These are phyloP conservation scores for Dactylis glomerata DNA, from an alignment of 176 grass and related monocot genomes.

Conservation along the genomic window DNA sequence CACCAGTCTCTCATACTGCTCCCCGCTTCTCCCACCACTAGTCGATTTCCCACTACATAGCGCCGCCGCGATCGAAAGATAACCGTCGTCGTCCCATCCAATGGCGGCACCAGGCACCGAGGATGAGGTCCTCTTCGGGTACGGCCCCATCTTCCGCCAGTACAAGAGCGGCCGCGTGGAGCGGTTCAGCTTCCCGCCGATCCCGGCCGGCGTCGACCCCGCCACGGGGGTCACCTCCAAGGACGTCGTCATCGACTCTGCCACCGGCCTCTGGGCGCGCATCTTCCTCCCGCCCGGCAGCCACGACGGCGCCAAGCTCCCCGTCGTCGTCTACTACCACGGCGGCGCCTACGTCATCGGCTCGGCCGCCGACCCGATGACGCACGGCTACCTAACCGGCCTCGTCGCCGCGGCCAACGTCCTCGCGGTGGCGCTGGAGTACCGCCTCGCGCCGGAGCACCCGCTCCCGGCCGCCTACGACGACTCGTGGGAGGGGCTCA, in stretches of 20 bases:
- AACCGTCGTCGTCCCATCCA: not conserved
- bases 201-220: constrained; percentile 52
- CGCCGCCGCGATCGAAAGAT: not conserved
- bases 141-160: constrained; percentile 44
- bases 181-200: constrained; percentile 20
- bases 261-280: constrained; percentile 57
- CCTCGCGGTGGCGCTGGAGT: constrained; percentile 61
- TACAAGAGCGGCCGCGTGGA: constrained; percentile 77
- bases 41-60: not conserved
- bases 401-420: constrained; percentile 46
- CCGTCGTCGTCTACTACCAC: constrained; percentile 63
- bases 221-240: constrained; percentile 50
- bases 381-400: constrained; percentile 43
- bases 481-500: constrained; percentile 49
- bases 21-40: not conserved
- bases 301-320: constrained; percentile 23
- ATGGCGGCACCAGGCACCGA: constrained; percentile 30
- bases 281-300: constrained; percentile 49
- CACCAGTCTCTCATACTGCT: not conserved
- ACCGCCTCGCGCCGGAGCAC: constrained; percentile 82
- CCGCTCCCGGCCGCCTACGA: constrained; percentile 67
- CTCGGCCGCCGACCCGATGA: constrained; percentile 64
- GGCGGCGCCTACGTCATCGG: constrained; percentile 66
- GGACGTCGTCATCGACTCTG: constrained; percentile 52
- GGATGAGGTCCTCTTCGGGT: constrained; percentile 47